phyloP scores from a whole-genome alignment of 371 early-diverging fungal species.

The Mortierella sp. region DNA sequence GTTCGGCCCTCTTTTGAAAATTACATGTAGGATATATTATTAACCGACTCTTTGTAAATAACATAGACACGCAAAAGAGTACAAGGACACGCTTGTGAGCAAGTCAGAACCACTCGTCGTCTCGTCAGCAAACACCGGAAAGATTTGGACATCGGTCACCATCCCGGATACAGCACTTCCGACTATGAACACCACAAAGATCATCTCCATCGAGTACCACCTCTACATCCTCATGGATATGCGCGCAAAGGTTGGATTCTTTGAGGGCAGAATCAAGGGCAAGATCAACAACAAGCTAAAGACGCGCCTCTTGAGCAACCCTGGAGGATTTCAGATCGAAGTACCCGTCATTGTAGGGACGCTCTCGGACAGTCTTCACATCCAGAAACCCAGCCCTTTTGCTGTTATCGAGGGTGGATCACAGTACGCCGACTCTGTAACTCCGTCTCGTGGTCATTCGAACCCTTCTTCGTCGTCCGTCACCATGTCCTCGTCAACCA shows the following conservation, averaged over 20 bases:
- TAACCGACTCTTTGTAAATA: not conserved
- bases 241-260: slow-evolving; percentile 24
- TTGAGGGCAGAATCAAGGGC: slow-evolving; percentile 20
- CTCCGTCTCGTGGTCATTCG: not conserved
- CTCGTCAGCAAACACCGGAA: slow-evolving; percentile 19
- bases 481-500: not conserved
- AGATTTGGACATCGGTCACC: slow-evolving; percentile 17
- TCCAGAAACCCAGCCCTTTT: slow-evolving; percentile 17
- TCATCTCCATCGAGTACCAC: slow-evolving; percentile 27
- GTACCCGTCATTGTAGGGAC: slow-evolving; percentile 35
- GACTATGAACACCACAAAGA: slow-evolving; percentile 18
- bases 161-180: slow-evolving; percentile 25
- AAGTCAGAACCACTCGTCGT: slow-evolving; percentile 18
- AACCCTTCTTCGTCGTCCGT: not conserved
- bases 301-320: slow-evolving; percentile 16
- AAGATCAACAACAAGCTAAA: slow-evolving; percentile 14
- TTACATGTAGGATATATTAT: not conserved
- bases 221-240: slow-evolving; percentile 34
- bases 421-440: not conserved
- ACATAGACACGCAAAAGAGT: slow-evolving; percentile 33
- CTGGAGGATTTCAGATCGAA: slow-evolving; percentile 31
- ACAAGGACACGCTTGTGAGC: slow-evolving; percentile 18
- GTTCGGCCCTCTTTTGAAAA: not conserved
- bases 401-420: not conserved
- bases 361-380: slow-evolving; percentile 23